Conservation (phyloP, 164 flowering plant genomes). For the Piper longum region DNA sequence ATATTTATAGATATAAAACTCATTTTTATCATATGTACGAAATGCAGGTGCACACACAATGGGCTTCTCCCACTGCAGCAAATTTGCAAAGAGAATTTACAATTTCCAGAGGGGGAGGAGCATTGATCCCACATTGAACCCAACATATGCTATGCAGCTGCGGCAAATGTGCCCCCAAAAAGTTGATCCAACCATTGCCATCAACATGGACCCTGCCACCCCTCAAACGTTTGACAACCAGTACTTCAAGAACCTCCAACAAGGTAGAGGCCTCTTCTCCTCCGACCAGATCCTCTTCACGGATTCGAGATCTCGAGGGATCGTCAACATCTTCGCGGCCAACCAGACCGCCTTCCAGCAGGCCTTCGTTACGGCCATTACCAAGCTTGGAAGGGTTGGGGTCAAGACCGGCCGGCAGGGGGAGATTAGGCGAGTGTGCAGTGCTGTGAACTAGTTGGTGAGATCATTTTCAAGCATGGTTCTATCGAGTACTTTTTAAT, state of each 20-base stretch:
- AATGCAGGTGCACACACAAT: conserved; percentile 27
- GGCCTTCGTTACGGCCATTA: conserved; percentile 32
- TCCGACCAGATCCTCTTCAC: conserved; percentile 30
- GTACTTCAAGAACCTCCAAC: conserved; percentile 21
- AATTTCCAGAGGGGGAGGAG: conserved; percentile 10
- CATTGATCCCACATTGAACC: conserved; percentile 26
- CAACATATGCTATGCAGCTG: conserved; percentile 22
- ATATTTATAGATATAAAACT: no score
- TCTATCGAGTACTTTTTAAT: no score
- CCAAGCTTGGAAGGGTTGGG: conserved; percentile 35
- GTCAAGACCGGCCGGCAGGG: conserved; percentile 29
- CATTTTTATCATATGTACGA: no score
- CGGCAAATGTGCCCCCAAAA: conserved; percentile 26
- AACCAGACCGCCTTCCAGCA: conserved; percentile 17
- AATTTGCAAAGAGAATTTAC: conserved; percentile 28
- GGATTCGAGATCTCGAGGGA: conserved; percentile 17
- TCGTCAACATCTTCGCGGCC: conserved; percentile 22
- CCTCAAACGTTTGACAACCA: conserved; percentile 19
- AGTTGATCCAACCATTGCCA: conserved; percentile 30
- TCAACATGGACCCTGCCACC: conserved; percentile 31
- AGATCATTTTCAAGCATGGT: not conserved
- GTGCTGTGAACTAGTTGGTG: conserved; percentile 4
- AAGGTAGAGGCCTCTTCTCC: conserved; percentile 20
- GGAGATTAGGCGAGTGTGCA: conserved; percentile 32
- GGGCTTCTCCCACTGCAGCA: conserved; percentile 38